Evolutionary conservation across 192 early-diverging fungal species (phyloP).

Genomic region (Linnemannia exigua): DNA sequence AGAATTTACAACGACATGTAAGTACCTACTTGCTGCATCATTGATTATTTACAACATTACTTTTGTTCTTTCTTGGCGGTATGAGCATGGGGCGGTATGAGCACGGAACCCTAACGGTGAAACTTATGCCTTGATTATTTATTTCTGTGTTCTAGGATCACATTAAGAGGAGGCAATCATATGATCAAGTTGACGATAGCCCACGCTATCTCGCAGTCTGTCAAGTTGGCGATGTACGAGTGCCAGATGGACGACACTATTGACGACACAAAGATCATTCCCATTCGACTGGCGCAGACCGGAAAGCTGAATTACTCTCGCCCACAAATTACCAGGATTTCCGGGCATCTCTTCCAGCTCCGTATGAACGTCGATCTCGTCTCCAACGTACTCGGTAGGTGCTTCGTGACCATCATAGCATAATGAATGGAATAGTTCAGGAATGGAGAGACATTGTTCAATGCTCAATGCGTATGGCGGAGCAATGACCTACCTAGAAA

Average conservation of each 20-base stretch:
- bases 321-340: slow-evolving; percentile 68
- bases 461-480: too few relatives aligned
- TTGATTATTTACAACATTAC: neutral
- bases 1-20: slow-evolving; percentile 88
- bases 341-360: slow-evolving; percentile 76
- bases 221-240: slow-evolving; percentile 71
- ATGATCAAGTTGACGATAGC: slow-evolving; percentile 73
- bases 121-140: neutral
- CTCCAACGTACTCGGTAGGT: slow-evolving; percentile 82
- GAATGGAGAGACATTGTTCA: too few relatives aligned
- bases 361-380: slow-evolving; percentile 89
- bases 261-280: slow-evolving; percentile 71
- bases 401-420: neutral
- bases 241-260: slow-evolving; percentile 74
- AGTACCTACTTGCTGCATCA: neutral
- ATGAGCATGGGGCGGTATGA: neutral
- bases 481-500: neutral
- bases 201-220: slow-evolving; percentile 70
- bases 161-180: slow-evolving; percentile 73
- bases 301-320: slow-evolving; percentile 67
- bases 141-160: slow-evolving; percentile 63
- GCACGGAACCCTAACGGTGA: neutral
- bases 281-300: slow-evolving; percentile 69
- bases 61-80: neutral
- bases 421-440: too few relatives aligned